These are phyloP conservation scores for Eimeria maxima DNA, from an alignment of 169 alveolate genomes.

Conservation along the genomic window DNA sequence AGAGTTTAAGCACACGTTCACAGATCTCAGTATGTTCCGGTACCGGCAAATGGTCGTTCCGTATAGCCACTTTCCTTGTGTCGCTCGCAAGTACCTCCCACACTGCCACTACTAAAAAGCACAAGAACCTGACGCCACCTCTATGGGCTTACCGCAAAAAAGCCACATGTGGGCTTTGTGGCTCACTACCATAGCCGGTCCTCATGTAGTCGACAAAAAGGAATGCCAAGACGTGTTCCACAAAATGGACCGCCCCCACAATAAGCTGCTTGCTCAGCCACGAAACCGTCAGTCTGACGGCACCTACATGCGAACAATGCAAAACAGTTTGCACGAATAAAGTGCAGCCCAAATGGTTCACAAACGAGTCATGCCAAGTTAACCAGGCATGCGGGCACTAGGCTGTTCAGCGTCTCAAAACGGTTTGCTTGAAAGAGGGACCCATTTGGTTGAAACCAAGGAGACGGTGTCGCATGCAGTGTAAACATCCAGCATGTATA, in stretches of 20 bases:
- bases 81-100: conserved; percentile 21
- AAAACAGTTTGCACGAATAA: neutral
- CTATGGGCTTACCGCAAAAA: conserved; percentile 63
- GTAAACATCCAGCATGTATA: neutral
- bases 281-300: conserved; percentile 62
- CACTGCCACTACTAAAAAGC: neutral
- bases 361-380: neutral
- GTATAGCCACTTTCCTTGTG: neutral
- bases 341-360: neutral
- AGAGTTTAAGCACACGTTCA: neutral
- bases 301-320: neutral
- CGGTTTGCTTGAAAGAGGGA: too few species aligned
- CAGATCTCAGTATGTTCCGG: neutral
- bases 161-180: conserved; percentile 81
- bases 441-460: neutral
- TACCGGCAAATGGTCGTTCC: neutral
- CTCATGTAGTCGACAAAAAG: conserved; percentile 72
- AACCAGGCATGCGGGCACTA: neutral
- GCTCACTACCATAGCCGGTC: conserved; percentile 76
- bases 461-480: neutral
- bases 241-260: conserved; percentile 73
- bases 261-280: conserved; percentile 78
- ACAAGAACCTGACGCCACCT: neutral
- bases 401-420: neutral
- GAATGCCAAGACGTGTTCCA: conserved; percentile 72